Evolutionary conservation across 2,329 filamentous ascomycete species (phyloP), one percentile per base, ranked within the genome.

Genomic region (Colletotrichum falcatum): DNA sequence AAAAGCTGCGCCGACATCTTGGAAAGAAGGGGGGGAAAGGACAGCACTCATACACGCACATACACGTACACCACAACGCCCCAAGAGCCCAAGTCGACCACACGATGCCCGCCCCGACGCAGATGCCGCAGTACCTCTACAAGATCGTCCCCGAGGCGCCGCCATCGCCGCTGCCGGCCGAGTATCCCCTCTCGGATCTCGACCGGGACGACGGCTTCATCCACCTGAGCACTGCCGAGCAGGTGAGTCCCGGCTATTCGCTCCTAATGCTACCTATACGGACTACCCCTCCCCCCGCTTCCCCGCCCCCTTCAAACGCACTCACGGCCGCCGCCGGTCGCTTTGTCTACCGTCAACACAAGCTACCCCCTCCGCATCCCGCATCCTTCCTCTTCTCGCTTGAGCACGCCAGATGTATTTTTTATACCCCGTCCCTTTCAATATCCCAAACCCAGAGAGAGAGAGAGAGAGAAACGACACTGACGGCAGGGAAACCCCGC

Each of bases 141-240:
- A 91, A 91, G 75, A 91, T 91, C 75, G 79, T 89, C 46, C 85
- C 87, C 35, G 74, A 78, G 28, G 82, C 84, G 30, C 88, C 89
- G 37, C 84, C 84, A 9, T 79, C 83, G 28, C 86, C 87, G 2
- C 81, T 90, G 44, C 89, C 89, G 3, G 77, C 80, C 1, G 79
- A 82, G 68, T 87, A 88, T 63, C 88, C 89, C 18, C 82, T 88
- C 70, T 91, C 89, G 16, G 85, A 87, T 42, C 85, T 90, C 54
- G 89, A 91, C 77, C 78, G 79, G 73, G 83, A 86, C 44, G 89
- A 91, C 75, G 88, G 88, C 59, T 91, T 89, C 78, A 81, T 91
- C 39, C 89, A 91, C 74, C 78, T 91, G 20, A 90, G 88, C 76
- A 87, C 85, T 0, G 82, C 85, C 2, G 79, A 79, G 46, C 89